Evolutionary conservation across 1,139 yeast species (phyloP).

Genomic region (Yamadazyma atlantica): DNA sequence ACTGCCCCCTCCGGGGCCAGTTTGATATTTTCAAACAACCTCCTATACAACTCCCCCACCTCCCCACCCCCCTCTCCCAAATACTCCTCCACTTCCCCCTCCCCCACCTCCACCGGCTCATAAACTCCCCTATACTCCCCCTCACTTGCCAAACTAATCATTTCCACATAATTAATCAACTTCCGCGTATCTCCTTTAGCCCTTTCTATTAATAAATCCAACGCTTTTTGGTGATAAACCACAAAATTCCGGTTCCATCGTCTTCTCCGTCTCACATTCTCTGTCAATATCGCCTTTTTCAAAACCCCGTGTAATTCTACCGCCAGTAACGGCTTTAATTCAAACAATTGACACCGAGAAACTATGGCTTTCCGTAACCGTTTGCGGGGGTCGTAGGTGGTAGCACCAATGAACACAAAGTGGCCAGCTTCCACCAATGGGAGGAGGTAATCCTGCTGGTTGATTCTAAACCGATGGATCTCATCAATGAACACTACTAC

Average conservation of each 20-base stretch:
- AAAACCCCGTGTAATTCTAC: too few relatives aligned
- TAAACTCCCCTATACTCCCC: conserved; percentile 5
- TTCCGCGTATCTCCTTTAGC: conserved; percentile 33
- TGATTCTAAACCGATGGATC: conserved; percentile 39
- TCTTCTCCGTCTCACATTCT: conserved; percentile 27
- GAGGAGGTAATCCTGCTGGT: conserved; percentile 43
- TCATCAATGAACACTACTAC: conserved; percentile 46
- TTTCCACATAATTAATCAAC: conserved; percentile 20
- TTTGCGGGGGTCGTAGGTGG: conserved; percentile 32
- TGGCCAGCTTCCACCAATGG: conserved; percentile 42
- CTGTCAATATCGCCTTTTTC: conserved; percentile 27
- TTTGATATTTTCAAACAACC: conserved; percentile 5
- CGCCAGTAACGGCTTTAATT: conserved; percentile 25
- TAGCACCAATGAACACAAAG: conserved; percentile 47
- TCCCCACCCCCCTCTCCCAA: too few relatives aligned
- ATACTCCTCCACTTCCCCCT: too few relatives aligned
- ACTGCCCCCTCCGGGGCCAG: too few relatives aligned
- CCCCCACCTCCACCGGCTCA: too few relatives aligned
- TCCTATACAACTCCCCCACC: conserved; percentile 7
- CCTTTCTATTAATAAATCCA: conserved; percentile 3
- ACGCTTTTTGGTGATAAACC: conserved; percentile 1
- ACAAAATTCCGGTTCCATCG: conserved; percentile 7
- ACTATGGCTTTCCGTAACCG: conserved; percentile 38
- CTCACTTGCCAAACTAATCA: conserved; percentile 8
- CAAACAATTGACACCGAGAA: conserved; percentile 42